A percentile compares a stretch with the other conserved stretches of the same genome.
These are phyloP conservation scores for Wickerhamiella pararugosa DNA, from an alignment of 1,139 yeast species.

Conservation along the genomic window DNA sequence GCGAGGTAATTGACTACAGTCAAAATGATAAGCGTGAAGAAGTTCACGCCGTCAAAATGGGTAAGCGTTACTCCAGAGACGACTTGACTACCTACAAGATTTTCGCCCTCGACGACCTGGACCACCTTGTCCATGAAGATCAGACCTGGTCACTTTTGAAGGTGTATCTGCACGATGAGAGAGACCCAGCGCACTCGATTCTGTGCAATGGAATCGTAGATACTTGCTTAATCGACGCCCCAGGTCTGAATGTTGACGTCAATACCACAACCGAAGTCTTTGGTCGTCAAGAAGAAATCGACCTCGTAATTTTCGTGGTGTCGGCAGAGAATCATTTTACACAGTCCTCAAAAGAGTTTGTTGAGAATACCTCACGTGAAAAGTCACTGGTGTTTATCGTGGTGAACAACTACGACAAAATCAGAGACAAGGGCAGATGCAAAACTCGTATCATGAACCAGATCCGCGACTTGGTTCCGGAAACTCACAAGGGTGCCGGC, in stretches of 20 bases:
- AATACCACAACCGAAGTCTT: slow-evolving; percentile 91
- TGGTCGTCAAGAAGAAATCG: slow-evolving; percentile 94
- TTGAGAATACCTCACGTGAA: slow-evolving; percentile 80
- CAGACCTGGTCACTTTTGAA: slow-evolving; percentile 61
- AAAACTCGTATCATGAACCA: slow-evolving; percentile 65
- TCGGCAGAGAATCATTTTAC: slow-evolving; percentile 95
- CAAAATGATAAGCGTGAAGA: slow-evolving; percentile 69
- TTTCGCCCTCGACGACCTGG: slow-evolving; percentile 40
- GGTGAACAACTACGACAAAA: slow-evolving; percentile 80
- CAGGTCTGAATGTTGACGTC: slow-evolving; percentile 88
- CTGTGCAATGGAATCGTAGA: slow-evolving; percentile 85
- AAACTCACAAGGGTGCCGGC: slow-evolving; percentile 68
- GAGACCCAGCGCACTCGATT: slow-evolving; percentile 56
- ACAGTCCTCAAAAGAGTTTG: slow-evolving; percentile 83
- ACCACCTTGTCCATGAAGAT: slow-evolving; percentile 56
- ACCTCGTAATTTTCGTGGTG: slow-evolving; percentile 88
- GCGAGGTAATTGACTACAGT: slow-evolving; percentile 79
- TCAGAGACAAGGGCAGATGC: slow-evolving; percentile 67
- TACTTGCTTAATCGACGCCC: slow-evolving; percentile 87
- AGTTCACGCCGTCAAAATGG: slow-evolving; percentile 81
- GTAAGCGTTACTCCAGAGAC: slow-evolving; percentile 38
- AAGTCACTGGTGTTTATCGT: slow-evolving; percentile 87
- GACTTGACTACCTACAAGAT: slow-evolving; percentile 54
- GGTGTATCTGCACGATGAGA: slow-evolving; percentile 63
- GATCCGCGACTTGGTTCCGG: slow-evolving; percentile 78